A percentile compares a stretch with the other conserved stretches of the same genome.
These are phyloP conservation scores for Chenopodium album DNA, from an alignment of 148 eudicot species.

Conservation along the genomic window DNA sequence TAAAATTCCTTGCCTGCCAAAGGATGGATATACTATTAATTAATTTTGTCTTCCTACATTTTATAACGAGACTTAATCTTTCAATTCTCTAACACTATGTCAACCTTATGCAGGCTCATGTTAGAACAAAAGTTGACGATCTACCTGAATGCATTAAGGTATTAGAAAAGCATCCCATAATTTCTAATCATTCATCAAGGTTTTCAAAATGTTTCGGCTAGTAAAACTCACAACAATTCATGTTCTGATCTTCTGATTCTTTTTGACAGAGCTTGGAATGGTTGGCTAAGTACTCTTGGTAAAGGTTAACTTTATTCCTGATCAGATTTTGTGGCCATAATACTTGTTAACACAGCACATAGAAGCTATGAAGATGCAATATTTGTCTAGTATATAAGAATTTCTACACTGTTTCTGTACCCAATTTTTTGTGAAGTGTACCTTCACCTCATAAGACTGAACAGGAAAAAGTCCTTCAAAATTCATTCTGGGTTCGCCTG, in stretches of 20 bases:
- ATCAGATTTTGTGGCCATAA: not conserved
- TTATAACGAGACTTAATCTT: not conserved
- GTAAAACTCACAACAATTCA: not conserved
- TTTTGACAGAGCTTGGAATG: slow-evolving; percentile 62
- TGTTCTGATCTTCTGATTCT: not conserved
- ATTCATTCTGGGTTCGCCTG: not conserved
- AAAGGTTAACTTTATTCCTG: not conserved
- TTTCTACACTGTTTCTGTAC: not conserved
- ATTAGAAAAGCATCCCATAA: not conserved
- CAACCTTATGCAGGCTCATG: slow-evolving; percentile 50
- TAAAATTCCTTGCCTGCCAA: no score
- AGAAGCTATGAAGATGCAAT: not conserved
- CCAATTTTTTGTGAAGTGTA: slow-evolving; percentile 6
- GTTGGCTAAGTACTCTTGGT: slow-evolving; percentile 45
- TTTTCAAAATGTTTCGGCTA: no score
- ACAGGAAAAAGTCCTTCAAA: not conserved
- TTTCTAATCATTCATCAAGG: not conserved
- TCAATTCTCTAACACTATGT: slow-evolving; percentile 10
- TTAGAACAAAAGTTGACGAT: slow-evolving; percentile 59
- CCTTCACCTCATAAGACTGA: not conserved
- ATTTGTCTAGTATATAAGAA: not conserved
- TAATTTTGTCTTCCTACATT: not conserved
- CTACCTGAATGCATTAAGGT: slow-evolving; percentile 80
- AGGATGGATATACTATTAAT: no score
- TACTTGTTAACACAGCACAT: not conserved